Conservation (phyloP, 2,329 filamentous ascomycete species). For the Aspergillus novofumigatus region DNA sequence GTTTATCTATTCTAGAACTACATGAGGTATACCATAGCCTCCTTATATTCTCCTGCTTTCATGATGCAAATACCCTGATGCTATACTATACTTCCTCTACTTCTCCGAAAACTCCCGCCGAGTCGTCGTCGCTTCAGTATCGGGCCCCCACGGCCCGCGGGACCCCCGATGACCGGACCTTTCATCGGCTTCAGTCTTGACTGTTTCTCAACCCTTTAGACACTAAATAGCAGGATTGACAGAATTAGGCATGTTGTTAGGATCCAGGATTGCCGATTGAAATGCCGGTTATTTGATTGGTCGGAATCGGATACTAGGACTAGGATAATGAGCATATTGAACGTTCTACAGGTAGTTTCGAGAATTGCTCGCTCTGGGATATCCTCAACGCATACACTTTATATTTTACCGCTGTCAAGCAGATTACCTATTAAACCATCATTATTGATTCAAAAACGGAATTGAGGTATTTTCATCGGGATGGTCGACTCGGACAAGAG, state of each 20-base stretch:
- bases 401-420: no score
- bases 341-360: no score
- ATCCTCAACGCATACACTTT: no score
- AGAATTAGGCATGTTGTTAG: neutral
- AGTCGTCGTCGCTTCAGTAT: neutral
- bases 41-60: neutral
- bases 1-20: neutral
- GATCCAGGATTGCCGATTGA: neutral
- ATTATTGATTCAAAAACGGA: no score
- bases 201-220: neutral
- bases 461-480: no score
- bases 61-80: neutral
- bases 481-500: no score
- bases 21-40: neutral
- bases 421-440: no score
- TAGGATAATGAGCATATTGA: no score
- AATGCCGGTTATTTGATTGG: neutral
- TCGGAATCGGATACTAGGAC: neutral
- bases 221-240: neutral
- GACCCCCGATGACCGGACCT: conserved; percentile 5
- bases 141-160: neutral
- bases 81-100: neutral
- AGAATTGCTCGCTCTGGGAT: no score
- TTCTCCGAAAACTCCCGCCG: neutral
- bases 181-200: neutral